Evolutionary conservation across 176 grass and related monocot species (phyloP).

Genomic region (Typha latifolia): DNA sequence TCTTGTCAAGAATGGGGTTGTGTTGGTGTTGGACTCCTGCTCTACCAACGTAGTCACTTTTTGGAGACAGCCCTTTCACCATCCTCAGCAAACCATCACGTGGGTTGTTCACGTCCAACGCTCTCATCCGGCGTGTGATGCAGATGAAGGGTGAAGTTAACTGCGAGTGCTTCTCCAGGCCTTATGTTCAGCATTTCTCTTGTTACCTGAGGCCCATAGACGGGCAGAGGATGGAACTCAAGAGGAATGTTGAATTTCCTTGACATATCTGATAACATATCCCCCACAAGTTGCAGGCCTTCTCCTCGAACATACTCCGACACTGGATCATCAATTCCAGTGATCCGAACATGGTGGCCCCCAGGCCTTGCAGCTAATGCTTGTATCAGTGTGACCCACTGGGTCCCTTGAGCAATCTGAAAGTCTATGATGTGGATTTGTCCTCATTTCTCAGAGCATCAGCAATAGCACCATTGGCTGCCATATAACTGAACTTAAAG

Average conservation of each 20-base stretch:
- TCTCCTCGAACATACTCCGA: conserved; percentile 67
- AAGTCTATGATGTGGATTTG: conserved; percentile 98
- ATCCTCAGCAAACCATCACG: conserved; percentile 82
- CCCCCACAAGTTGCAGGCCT: conserved; percentile 61
- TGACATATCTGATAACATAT: conserved; percentile 72
- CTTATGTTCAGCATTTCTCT: conserved; percentile 72
- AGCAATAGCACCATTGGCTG: conserved; percentile 91
- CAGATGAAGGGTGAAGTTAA: conserved; percentile 90
- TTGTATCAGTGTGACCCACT: conserved; percentile 96
- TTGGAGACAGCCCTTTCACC: conserved; percentile 85
- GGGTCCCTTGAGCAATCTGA: conserved; percentile 96
- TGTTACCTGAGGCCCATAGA: conserved; percentile 52
- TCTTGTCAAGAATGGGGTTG: conserved; percentile 73
- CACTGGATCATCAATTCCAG: conserved; percentile 72
- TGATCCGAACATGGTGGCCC: conserved; percentile 91
- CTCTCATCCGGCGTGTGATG: conserved; percentile 91
- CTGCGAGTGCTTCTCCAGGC: conserved; percentile 72
- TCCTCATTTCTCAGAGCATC: conserved; percentile 73
- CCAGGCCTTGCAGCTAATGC: conserved; percentile 78
- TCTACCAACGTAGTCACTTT: conserved; percentile 89
- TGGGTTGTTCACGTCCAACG: conserved; percentile 84
- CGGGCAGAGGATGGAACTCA: conserved; percentile 53
- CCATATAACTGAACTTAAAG: conserved; percentile 98
- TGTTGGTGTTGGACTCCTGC: conserved; percentile 98
- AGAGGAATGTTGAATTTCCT: conserved; percentile 85